These are phyloP conservation scores for Trichosporon coremiiforme DNA, from an alignment of 1,284 basidiomycete species.

Conservation along the genomic window DNA sequence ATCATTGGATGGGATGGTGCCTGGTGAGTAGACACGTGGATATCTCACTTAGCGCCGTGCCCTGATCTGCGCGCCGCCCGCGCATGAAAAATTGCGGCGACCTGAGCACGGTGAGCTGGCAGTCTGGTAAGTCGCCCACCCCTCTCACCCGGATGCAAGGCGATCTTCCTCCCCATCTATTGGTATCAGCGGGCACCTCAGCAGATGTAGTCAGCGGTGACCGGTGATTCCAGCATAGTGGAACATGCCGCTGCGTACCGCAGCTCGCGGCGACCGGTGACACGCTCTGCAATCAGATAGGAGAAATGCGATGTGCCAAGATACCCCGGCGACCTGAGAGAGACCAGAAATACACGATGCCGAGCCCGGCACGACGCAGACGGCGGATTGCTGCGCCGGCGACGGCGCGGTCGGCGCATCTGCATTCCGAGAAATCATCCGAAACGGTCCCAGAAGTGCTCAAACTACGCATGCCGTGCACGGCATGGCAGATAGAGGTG, in stretches of 20 bases:
- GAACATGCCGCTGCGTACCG: neutral
- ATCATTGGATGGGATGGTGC: neutral
- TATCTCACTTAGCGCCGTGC: neutral
- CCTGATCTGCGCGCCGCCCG: neutral
- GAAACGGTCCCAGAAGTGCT: neutral
- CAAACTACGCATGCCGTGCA: neutral
- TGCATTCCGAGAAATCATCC: neutral
- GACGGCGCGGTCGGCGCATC: slow-evolving; percentile 1
- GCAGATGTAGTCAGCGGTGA: neutral
- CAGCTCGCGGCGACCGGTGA: neutral
- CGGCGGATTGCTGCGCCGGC: neutral
- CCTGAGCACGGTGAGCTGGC: neutral
- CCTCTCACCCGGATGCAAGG: neutral
- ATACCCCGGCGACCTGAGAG: neutral
- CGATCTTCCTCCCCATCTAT: neutral
- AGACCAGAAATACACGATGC: neutral
- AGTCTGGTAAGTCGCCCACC: neutral
- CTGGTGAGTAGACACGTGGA: neutral
- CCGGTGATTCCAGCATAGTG: neutral
- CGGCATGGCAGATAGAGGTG: neutral
- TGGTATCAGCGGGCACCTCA: neutral
- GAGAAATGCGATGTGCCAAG: neutral
- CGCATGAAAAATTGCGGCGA: neutral
- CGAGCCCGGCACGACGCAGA: neutral
- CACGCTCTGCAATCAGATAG: neutral